Base-by-base conservation (phyloP, 257 asterid genomes). In the Primulina huaijiensis region DNA sequence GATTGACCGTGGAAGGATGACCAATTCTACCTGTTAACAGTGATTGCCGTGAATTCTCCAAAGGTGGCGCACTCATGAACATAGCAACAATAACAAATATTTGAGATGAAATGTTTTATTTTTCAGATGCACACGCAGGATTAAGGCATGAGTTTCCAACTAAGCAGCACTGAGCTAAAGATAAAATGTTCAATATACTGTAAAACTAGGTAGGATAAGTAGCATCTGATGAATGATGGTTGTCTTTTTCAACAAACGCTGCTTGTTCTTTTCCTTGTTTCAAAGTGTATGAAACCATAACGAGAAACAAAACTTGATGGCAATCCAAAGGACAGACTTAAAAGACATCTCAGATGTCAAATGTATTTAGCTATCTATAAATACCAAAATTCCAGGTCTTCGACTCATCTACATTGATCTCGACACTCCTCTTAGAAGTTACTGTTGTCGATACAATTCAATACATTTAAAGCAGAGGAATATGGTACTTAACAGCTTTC, bases 401-500 rank as follows among this genome's bases (percentile, higher is more conserved):
- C 9, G 8, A 63, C 10, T 63, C 52, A 33, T 34, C 9, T 19
- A 34, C 52, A 63, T 33, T 11, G 38, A 63, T 29, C 19, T 35
- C 5, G 46, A 9, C 7, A 35, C 56, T 14, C 50, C 50, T 38
- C 50, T 38, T 19, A 33, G 35, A 20, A 69, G 38, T 50, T 43
- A 14, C 14, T 66, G 7, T 29, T 46, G 30, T 14, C 3, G 2
- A 64, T 30, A 5, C 71, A 50, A 66, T 62, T 68, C 31, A 33
- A 75, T 29, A 61, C 40, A 67, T 75, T 7, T 67, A 71, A 64
- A 65, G 60, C 27, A 69, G 33, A 65, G 59, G 68, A 67, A 46
- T 62, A 53, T 55, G 70, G 65, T 64, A 81, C 99, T 84, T 89
- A 71, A 93, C 99, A 78, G 99, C 90, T 86, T 94, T 93, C 84